phyloP scores from a whole-genome alignment of 2,329 filamentous ascomycete genomes.

The Eurotiales sp. region DNA sequence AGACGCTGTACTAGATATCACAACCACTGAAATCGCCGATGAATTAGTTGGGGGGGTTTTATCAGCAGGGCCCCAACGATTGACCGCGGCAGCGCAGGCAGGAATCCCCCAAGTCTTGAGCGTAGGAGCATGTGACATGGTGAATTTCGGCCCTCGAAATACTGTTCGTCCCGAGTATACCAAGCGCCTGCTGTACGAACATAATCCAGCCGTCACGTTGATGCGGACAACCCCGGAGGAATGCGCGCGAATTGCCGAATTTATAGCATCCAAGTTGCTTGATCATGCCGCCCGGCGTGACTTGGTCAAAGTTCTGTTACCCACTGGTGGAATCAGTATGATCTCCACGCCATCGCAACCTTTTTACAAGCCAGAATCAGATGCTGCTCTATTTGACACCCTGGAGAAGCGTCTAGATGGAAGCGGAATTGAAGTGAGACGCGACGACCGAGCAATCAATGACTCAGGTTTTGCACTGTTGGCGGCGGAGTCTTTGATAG shows the following conservation, averaged over 20 bases:
- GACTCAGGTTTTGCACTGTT: conserved; percentile 26
- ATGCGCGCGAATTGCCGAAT: conserved; percentile 51
- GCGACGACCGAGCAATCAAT: conserved; percentile 40
- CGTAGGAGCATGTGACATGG: conserved; percentile 57
- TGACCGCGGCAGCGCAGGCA: conserved; percentile 54
- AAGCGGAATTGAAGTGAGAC: conserved; percentile 48
- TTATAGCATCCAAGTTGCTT: conserved; percentile 54
- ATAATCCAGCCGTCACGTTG: conserved; percentile 64
- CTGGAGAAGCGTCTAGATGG: conserved; percentile 49
- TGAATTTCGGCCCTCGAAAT: conserved; percentile 58
- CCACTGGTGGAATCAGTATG: conserved; percentile 59
- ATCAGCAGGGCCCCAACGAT: conserved; percentile 54
- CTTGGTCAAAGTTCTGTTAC: conserved; percentile 56
- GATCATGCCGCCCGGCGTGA: conserved; percentile 35
- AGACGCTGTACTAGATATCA: conserved; percentile 66
- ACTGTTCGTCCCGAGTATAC: conserved; percentile 56
- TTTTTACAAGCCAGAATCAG: conserved; percentile 51
- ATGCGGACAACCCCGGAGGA: conserved; percentile 62
- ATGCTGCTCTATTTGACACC: conserved; percentile 45
- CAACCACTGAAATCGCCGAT: conserved; percentile 67
- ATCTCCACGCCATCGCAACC: conserved; percentile 52
- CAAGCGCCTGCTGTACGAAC: conserved; percentile 54
- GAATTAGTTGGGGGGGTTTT: conserved; percentile 61
- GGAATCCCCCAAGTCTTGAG: conserved; percentile 58
- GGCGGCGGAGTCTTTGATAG: conserved; percentile 22